A percentile compares a stretch with the other conserved stretches of the same genome.
These are phyloP conservation scores for Coccomyxa subellipsoidea DNA, from an alignment of 163 green algal species.

Conservation along the genomic window DNA sequence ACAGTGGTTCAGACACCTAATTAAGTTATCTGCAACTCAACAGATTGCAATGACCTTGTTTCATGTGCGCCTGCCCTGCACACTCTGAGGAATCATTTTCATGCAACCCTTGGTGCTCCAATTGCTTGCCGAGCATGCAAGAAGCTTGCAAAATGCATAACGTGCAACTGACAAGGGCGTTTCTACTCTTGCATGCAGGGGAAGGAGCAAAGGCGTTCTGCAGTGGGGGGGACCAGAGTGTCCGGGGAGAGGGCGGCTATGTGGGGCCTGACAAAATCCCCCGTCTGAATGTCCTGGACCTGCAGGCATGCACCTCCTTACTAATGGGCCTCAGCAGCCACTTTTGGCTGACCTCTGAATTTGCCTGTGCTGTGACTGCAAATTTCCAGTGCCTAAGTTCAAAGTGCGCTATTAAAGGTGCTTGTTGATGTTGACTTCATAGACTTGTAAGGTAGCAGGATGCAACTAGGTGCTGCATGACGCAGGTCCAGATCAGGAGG, in stretches of 20 bases:
- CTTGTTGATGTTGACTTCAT: too few relatives aligned
- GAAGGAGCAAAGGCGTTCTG: slow-evolving; percentile 88
- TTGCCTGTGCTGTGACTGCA: too few relatives aligned
- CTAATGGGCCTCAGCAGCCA: too few relatives aligned
- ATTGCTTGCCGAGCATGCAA: neutral
- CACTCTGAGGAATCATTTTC: neutral
- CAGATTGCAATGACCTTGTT: neutral
- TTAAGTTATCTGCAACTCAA: too few relatives aligned
- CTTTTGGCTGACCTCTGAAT: too few relatives aligned
- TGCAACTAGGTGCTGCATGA: neutral
- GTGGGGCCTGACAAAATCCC: slow-evolving; percentile 85
- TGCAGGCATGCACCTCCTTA: slow-evolving; percentile 63
- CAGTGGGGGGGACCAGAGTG: slow-evolving; percentile 92
- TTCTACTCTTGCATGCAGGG: slow-evolving; percentile 41
- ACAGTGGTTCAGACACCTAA: neutral
- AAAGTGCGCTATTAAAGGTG: too few relatives aligned
- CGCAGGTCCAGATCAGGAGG: slow-evolving; percentile 88
- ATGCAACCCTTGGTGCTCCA: neutral
- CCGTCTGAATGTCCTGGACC: slow-evolving; percentile 94
- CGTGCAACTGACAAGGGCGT: neutral
- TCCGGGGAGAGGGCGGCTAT: slow-evolving; percentile 89
- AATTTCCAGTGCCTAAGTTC: too few relatives aligned
- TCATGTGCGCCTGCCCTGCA: neutral
- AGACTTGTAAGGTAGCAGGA: too few relatives aligned
- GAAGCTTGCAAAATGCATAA: neutral